These are phyloP conservation scores for Fusarium sp. DNA, from an alignment of 2,329 filamentous ascomycete genomes.

Conservation along the genomic window DNA sequence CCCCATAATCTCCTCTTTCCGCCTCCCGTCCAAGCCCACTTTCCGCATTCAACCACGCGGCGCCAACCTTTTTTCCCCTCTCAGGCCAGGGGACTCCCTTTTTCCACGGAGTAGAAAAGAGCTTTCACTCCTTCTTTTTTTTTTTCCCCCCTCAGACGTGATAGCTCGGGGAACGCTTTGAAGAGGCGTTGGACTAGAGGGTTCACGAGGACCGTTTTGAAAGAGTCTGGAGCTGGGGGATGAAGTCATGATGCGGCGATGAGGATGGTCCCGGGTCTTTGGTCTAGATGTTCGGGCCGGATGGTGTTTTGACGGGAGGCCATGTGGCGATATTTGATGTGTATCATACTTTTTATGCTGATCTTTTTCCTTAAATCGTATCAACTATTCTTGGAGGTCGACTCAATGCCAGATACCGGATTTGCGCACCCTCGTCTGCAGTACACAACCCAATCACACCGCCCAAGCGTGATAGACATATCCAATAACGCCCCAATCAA, in stretches of 20 bases:
- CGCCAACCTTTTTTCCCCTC: conserved; percentile 15
- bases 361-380: not conserved
- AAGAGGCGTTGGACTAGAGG: not conserved
- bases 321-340: not conserved
- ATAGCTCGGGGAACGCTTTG: too few relatives aligned
- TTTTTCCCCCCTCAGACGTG: not conserved
- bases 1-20: not conserved
- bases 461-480: not conserved
- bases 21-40: not conserved
- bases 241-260: not conserved
- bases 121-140: not conserved
- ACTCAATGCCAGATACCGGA: not conserved
- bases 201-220: not conserved
- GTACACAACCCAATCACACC: not conserved
- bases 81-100: not conserved
- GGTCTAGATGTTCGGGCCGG: not conserved
- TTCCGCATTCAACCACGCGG: conserved; percentile 23
- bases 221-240: not conserved
- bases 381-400: not conserved
- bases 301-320: not conserved
- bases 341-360: not conserved
- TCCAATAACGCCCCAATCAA: not conserved
- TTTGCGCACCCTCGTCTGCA: not conserved
- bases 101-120: not conserved
- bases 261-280: not conserved